Evolutionary conservation across 768 basidiomycete genomes (phyloP).

Genomic region (Podaxis rugospora): DNA sequence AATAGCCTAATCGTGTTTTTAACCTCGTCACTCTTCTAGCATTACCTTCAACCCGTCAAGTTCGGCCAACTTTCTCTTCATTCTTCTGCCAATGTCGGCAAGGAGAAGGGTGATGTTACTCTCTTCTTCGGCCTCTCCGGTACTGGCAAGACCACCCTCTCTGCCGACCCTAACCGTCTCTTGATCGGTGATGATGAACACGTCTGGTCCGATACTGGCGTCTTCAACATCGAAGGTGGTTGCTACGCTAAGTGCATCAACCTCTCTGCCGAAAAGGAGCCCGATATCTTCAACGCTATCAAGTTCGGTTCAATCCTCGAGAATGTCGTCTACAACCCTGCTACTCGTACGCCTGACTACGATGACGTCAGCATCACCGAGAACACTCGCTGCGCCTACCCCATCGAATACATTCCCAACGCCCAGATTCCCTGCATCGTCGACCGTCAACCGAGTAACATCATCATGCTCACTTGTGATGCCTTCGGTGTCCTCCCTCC

Average conservation of each 20-base stretch:
- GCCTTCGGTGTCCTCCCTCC: conserved; percentile 98
- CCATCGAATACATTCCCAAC: conserved; percentile 95
- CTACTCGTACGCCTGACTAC: conserved; percentile 83
- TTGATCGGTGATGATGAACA: conserved; percentile 99
- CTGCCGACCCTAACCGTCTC: conserved; percentile 89
- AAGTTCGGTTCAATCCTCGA: conserved; percentile 95
- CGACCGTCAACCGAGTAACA: conserved; percentile 85
- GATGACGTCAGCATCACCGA: conserved; percentile 97
- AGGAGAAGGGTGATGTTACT: conserved; percentile 85
- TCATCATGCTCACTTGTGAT: conserved; percentile 97
- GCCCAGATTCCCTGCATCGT: conserved; percentile 91
- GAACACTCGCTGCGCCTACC: conserved; percentile 99
- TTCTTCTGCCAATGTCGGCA: conserved; percentile 96
- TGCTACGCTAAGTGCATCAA: conserved; percentile 99
- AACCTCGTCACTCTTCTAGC: conserved; percentile 38
- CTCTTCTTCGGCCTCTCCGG: conserved; percentile 99
- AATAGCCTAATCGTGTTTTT: background rate
- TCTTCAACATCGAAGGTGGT: conserved; percentile 99
- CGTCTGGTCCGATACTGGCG: conserved; percentile 98
- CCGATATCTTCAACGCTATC: conserved; percentile 96
- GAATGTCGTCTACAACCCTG: conserved; percentile 95
- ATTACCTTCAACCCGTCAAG: conserved; percentile 98
- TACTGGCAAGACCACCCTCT: conserved; percentile 98
- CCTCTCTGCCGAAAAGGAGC: conserved; percentile 95
- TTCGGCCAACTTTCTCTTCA: conserved; percentile 97